Base-by-base conservation (phyloP, 139 green algal genomes). In the Edaphochlamys debaryana region DNA sequence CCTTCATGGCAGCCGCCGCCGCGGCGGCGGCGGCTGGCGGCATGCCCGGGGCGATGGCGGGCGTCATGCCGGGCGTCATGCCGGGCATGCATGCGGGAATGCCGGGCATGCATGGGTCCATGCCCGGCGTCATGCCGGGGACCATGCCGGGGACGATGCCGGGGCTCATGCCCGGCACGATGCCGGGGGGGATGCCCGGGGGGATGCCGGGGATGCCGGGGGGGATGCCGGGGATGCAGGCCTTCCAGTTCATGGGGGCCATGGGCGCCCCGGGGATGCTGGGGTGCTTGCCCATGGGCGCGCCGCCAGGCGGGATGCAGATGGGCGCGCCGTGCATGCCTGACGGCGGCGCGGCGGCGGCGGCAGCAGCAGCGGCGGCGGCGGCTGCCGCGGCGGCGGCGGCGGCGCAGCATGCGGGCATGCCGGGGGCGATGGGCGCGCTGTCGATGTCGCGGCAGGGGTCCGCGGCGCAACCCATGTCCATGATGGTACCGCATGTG, bases 1-100 rank as follows among this genome's bases (percentile, higher is more conserved):
- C 67, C 13, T 83, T 87, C 50, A 54, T 64, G 32, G 69, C 74
- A 6, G 71, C 63, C 3, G 22, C 56, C 2, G 50, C 50, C 20
- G 50, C 50, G 9, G 50, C 50, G 50, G 50, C 50, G 50, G 50
- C 50, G 7, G 50, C 50, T 58, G 50, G 20, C 9, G 72, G 72
- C 72, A 79, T 79, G 36, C 72, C 72, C 8, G 45, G 42, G 23
- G 72, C 5, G 2, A 69, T 79, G 72, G 36, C 72, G 23, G 72
- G 72, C 1, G 72, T 37, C 23, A 62, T 79, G 54, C n/a, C n/a
- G n/a, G 71, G 71, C 50, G 71, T 79, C 13, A 85, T 89, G 79
- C 66, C 85, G 32, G 30, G 48, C 0, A 85, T 89, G 86, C 27
- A 66, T 67, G 27, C 70, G 4, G 37, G 34, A 7, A 30, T 27